Evolutionary conservation across 176 grass and related monocot species (phyloP).

Genomic region (Elaeis guineensis): DNA sequence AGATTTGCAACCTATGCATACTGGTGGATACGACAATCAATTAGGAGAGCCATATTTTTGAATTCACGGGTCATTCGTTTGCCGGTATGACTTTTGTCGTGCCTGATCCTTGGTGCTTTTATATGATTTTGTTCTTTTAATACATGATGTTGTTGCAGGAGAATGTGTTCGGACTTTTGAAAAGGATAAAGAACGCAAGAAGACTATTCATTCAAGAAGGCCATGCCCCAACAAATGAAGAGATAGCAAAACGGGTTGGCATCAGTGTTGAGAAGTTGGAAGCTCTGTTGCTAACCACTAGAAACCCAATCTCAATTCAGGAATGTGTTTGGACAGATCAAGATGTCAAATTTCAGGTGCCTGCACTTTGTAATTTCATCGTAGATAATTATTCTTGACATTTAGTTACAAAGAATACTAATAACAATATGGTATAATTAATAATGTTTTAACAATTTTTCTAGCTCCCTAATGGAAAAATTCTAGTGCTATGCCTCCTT

Average conservation of each 20-base stretch:
- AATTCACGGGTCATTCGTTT: conserved; percentile 71
- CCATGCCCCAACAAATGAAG: conserved; percentile 43
- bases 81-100: conserved; percentile 34
- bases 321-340: conserved; percentile 51
- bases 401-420: too few species aligned
- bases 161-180: conserved; percentile 55
- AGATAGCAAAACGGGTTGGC: conserved; percentile 51
- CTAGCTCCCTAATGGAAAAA: too few species aligned
- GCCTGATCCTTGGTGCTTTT: neutral
- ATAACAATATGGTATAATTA: too few species aligned
- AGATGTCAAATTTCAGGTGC: conserved; percentile 56
- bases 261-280: conserved; percentile 63
- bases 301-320: conserved; percentile 54
- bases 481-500: too few species aligned
- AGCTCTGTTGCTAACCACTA: conserved; percentile 45
- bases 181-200: conserved; percentile 54
- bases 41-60: conserved; percentile 76
- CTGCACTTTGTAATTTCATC: too few species aligned
- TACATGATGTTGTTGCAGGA: conserved; percentile 30
- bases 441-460: too few species aligned
- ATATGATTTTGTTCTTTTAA: neutral
- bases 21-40: conserved; percentile 83
- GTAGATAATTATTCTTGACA: too few species aligned
- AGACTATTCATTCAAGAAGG: conserved; percentile 61
- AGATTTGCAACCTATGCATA: conserved; percentile 79